Conservation (phyloP, 2,329 filamentous ascomycete species). For the Ramularia endophylla region DNA sequence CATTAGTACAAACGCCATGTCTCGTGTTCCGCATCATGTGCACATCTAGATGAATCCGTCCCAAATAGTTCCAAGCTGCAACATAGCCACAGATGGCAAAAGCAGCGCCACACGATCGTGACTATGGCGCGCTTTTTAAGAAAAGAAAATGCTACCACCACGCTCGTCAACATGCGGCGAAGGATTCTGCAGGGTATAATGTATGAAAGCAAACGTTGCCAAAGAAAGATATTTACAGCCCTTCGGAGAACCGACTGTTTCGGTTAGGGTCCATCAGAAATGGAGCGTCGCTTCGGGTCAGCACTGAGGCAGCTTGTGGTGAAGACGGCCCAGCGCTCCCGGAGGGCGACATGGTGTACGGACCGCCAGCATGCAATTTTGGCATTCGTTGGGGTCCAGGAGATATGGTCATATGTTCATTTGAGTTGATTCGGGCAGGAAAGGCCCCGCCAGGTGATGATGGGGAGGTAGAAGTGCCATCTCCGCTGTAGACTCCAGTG, state of each 20-base stretch:
- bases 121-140: constrained; percentile 3
- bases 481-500: constrained; percentile 36
- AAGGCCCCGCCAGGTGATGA: constrained; percentile 10
- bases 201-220: background rate
- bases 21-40: too few relatives aligned
- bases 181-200: background rate
- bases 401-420: constrained; percentile 25
- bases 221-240: constrained; percentile 18
- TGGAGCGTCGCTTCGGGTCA: constrained; percentile 16
- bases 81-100: too few relatives aligned
- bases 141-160: background rate
- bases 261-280: constrained; percentile 13
- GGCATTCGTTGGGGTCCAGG: constrained; percentile 30
- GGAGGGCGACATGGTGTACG: constrained; percentile 22
- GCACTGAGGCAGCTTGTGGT: constrained; percentile 8
- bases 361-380: constrained; percentile 27
- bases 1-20: too few relatives aligned
- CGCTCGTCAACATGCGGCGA: background rate
- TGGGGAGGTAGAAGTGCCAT: constrained; percentile 19
- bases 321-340: constrained; percentile 11
- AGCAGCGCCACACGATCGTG: constrained; percentile 5
- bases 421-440: constrained; percentile 7
- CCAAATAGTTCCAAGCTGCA: too few relatives aligned
- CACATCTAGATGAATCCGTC: too few relatives aligned
- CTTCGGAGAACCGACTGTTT: constrained; percentile 23